Percentiles rank a stretch among this genome's conserved stretches.
phyloP scores from a whole-genome alignment of 2,329 filamentous ascomycete genomes.

The Aspergillus intermedius region DNA sequence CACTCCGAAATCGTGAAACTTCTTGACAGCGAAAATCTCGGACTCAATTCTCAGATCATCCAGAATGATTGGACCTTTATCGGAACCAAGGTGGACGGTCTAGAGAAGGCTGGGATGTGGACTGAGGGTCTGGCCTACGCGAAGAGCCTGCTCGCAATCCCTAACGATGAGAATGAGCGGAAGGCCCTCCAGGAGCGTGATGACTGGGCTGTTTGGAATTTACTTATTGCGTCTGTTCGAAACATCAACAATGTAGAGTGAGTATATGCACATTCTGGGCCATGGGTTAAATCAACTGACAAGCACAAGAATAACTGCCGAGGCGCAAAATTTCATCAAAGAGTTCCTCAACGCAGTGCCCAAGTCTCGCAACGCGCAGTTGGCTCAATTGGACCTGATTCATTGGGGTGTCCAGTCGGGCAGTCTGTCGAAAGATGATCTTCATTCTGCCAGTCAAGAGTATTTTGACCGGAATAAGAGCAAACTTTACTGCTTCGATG shows the following conservation, averaged over 20 bases:
- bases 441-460: slow-evolving; percentile 32
- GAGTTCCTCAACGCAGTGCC: slow-evolving; percentile 27
- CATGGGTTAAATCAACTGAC: slow-evolving; percentile 5
- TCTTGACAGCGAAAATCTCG: slow-evolving; percentile 37
- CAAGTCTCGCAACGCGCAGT: slow-evolving; percentile 37
- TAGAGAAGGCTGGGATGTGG: slow-evolving; percentile 36
- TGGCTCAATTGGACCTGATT: slow-evolving; percentile 31
- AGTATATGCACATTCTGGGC: slow-evolving; percentile 9
- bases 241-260: slow-evolving; percentile 29
- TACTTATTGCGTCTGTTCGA: slow-evolving; percentile 31
- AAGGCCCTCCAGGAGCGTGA: slow-evolving; percentile 32
- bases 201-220: slow-evolving; percentile 43
- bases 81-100: slow-evolving; percentile 29
- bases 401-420: slow-evolving; percentile 20
- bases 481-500: slow-evolving; percentile 42
- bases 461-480: slow-evolving; percentile 37
- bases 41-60: slow-evolving; percentile 36
- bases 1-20: slow-evolving; percentile 36
- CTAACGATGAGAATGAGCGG: slow-evolving; percentile 23
- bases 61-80: slow-evolving; percentile 41
- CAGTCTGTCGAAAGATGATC: slow-evolving; percentile 20
- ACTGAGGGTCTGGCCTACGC: slow-evolving; percentile 31
- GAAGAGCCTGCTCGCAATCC: slow-evolving; percentile 29
- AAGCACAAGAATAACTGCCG: slow-evolving; percentile 21
- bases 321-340: slow-evolving; percentile 28